phyloP scores from a whole-genome alignment of 192 early-diverging fungal genomes.

The Coemansia sp. region DNA sequence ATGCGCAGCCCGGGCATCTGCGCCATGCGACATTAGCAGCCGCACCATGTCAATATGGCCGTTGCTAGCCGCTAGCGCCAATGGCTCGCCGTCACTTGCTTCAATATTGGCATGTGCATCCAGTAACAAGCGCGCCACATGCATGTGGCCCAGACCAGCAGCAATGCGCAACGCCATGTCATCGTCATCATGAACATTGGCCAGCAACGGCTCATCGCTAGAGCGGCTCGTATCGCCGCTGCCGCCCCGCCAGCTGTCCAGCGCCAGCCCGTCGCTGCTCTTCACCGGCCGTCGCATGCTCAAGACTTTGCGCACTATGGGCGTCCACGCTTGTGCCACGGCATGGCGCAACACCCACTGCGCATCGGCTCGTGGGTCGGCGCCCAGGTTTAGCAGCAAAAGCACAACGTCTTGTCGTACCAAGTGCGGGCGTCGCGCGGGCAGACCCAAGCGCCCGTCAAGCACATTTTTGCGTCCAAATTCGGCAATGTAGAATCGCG shows the following conservation, averaged over 20 bases:
- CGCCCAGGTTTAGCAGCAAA: constrained; percentile 49
- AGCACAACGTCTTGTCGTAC: constrained; percentile 35
- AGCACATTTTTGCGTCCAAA: constrained; percentile 43
- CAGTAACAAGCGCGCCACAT: constrained; percentile 20
- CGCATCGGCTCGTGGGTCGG: constrained; percentile 46
- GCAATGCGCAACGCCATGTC: constrained; percentile 42
- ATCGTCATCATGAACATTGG: constrained; percentile 34
- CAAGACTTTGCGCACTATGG: constrained; percentile 32
- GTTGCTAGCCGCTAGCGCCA: constrained; percentile 33
- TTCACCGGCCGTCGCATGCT: constrained; percentile 6
- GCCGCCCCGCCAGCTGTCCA: constrained; percentile 39
- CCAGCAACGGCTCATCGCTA: constrained; percentile 4
- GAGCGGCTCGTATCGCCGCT: background rate
- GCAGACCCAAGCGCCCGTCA: constrained; percentile 37
- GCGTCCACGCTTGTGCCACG: constrained; percentile 32
- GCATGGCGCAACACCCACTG: constrained; percentile 55
- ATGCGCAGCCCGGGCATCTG: constrained; percentile 20
- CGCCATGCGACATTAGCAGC: constrained; percentile 34
- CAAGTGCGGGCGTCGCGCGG: constrained; percentile 35
- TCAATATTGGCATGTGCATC: constrained; percentile 30
- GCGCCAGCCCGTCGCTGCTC: background rate
- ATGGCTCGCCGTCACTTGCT: constrained; percentile 25
- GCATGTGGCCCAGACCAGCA: constrained; percentile 26
- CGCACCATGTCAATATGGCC: constrained; percentile 12
- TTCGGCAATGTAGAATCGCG: constrained; percentile 43